A percentile compares a stretch with the other conserved stretches of the same genome.
Evolutionary conservation across 1,284 basidiomycete species (phyloP).

Genomic region (Leccinum brunneo-olivaceum): DNA sequence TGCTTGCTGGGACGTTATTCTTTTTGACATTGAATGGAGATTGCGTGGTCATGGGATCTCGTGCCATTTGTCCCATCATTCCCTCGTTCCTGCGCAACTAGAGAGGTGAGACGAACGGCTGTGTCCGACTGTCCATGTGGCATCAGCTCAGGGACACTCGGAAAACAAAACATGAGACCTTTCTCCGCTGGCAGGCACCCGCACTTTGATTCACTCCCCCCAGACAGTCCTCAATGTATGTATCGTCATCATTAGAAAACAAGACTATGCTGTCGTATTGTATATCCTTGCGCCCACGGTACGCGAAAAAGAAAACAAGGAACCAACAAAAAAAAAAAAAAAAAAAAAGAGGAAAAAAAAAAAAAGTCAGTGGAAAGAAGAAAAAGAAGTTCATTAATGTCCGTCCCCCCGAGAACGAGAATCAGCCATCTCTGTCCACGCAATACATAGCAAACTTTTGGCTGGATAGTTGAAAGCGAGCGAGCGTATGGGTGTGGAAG

Average conservation of each 20-base stretch:
- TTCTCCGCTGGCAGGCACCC: constrained; percentile 14
- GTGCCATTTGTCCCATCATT: neutral
- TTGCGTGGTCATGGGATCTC: constrained; percentile 6
- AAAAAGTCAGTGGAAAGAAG: constrained; percentile 9
- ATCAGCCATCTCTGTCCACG: constrained; percentile 20
- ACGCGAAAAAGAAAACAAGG: constrained; percentile 11
- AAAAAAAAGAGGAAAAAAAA: neutral
- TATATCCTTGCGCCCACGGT: constrained; percentile 19
- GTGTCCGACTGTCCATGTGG: neutral
- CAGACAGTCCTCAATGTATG: constrained; percentile 17
- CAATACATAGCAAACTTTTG: constrained; percentile 20
- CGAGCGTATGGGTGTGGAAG: constrained; percentile 17
- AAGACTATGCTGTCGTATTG: constrained; percentile 24
- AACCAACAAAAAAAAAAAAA: constrained; percentile 10
- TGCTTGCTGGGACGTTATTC: constrained; percentile 1
- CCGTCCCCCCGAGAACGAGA: constrained; percentile 17
- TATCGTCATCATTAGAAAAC: constrained; percentile 24
- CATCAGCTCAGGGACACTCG: neutral
- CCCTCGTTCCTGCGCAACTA: constrained; percentile 11
- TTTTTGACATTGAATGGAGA: constrained; percentile 7
- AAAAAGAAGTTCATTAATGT: constrained; percentile 17
- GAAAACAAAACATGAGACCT: neutral
- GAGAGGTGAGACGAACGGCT: constrained; percentile 16
- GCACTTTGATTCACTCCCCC: constrained; percentile 8
- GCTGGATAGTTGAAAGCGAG: constrained; percentile 14